Base-by-base conservation (phyloP, 2,329 filamentous ascomycete genomes). In the Ophiobolus disseminans region DNA sequence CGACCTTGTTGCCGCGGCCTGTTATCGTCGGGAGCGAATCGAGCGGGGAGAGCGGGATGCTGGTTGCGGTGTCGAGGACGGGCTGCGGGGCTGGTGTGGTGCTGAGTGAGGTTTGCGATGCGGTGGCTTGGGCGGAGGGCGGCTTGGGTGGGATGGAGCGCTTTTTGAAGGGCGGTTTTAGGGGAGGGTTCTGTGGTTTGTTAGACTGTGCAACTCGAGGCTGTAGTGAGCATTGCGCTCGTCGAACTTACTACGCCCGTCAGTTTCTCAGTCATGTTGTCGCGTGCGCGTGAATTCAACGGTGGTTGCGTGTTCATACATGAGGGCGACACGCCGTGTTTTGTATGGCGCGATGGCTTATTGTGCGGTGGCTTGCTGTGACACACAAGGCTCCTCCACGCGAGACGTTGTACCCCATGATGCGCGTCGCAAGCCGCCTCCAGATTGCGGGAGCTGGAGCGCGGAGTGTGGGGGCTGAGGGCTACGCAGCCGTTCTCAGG, bases 11-110 rank as follows among this genome's bases (percentile, higher is more conserved):
- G 3, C 48, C 50, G 17, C 35, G 40, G 26, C 62, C 62, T 5
- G 55, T 54, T n/a, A 72, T 67, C 13, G 69, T 72, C 6, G 70
- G 69, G 11, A 73, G 58, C n/a, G 69, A 69, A 21, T 66, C 63
- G 14, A 68, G 55, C 7, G 64, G 45, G 1, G 60, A 48, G 4
- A 69, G 48, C 3, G 61, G 53, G 9, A 55, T 55, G 28, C 50
- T 57, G 22, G 48, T 55, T 30, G 57, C 48, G 4, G 55, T 48
- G 20, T 69, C 62, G 11, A 63, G 34, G 35, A 60, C 53, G 20
- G 63, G 53, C 34, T 63, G 60, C n/a, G 10, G 54, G 45, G 23
- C 14, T 40, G 32, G 48, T 50, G 17, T 26, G 20, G 48, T 42
- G n/a, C 37, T 14, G 4, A 52, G 43, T 7, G 57, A 53, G 5